Evolutionary conservation across 306 rosid species (phyloP).

Genomic region (Benincasa hispida): DNA sequence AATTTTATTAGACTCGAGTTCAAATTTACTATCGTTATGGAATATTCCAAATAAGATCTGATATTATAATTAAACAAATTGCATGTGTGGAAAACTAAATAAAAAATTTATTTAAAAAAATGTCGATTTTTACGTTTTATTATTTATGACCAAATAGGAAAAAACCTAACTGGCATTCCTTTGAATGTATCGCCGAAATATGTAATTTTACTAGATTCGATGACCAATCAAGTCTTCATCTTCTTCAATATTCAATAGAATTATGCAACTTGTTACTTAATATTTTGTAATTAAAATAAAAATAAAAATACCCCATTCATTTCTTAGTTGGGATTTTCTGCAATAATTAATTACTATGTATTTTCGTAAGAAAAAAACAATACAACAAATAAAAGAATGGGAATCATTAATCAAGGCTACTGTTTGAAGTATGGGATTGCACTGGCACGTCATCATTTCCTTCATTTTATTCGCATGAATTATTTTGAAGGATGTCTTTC

Average conservation of each 20-base stretch:
- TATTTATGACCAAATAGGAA: not conserved
- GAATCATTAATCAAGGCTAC: not conserved
- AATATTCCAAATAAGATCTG: conserved; percentile 17
- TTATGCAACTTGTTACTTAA: conserved; percentile 15
- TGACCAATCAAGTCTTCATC: conserved; percentile 15
- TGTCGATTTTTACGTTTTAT: not conserved
- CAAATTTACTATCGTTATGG: not conserved
- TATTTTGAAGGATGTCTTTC: not conserved
- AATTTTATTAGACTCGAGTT: not conserved
- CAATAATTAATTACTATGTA: not conserved
- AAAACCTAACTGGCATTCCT: conserved; percentile 49
- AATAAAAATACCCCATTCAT: not conserved
- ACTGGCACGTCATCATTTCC: conserved; percentile 1
- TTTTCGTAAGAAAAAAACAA: not conserved
- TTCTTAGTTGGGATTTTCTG: not conserved
- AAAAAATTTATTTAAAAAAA: not conserved
- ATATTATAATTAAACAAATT: not conserved
- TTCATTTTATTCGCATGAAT: not conserved
- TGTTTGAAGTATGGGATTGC: not conserved
- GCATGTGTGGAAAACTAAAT: not conserved
- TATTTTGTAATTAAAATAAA: not conserved
- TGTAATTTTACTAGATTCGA: conserved; percentile 33
- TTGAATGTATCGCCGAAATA: conserved; percentile 36
- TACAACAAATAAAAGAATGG: not conserved
- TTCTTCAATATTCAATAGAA: conserved; percentile 10